phyloP scores from a whole-genome alignment of 2,329 filamentous ascomycete species.

The Akanthomyces uredinophilus region DNA sequence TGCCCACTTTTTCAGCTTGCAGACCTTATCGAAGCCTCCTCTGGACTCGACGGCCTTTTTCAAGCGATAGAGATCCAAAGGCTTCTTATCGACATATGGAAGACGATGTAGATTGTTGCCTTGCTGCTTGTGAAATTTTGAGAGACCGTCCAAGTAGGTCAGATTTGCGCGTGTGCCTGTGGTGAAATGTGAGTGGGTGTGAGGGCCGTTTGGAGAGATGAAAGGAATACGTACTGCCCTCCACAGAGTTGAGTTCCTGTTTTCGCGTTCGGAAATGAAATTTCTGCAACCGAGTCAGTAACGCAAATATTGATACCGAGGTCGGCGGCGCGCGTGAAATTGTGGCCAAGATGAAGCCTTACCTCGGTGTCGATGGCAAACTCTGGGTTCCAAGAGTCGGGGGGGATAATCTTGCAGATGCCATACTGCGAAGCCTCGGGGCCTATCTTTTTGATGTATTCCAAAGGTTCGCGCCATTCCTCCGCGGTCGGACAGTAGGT shows the following conservation, averaged over 20 bases:
- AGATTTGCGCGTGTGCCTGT: conserved; percentile 89
- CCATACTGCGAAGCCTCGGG: conserved; percentile 83
- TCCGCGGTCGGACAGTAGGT: conserved; percentile 87
- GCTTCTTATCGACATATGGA: conserved; percentile 95
- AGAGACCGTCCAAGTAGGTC: conserved; percentile 89
- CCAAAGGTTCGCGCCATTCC: conserved; percentile 90
- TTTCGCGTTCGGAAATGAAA: conserved; percentile 96
- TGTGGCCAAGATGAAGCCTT: conserved; percentile 15
- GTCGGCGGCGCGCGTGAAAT: background rate
- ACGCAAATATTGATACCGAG: background rate
- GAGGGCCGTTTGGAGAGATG: background rate
- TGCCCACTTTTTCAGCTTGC: conserved; percentile 97
- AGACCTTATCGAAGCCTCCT: conserved; percentile 93
- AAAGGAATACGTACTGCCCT: conserved; percentile 70
- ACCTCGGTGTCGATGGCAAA: conserved; percentile 98
- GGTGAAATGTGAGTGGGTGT: conserved; percentile 13
- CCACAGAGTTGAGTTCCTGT: conserved; percentile 94
- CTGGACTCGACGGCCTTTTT: conserved; percentile 95
- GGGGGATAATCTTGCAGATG: conserved; percentile 92
- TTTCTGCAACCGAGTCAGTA: conserved; percentile 49
- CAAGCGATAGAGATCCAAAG: conserved; percentile 87
- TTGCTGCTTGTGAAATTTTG: conserved; percentile 95
- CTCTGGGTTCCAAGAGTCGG: conserved; percentile 86
- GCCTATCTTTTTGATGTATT: conserved; percentile 87
- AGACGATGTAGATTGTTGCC: conserved; percentile 90